Evolutionary conservation across 768 basidiomycete species (phyloP).

Genomic region (Thelephora aurantiotincta): DNA sequence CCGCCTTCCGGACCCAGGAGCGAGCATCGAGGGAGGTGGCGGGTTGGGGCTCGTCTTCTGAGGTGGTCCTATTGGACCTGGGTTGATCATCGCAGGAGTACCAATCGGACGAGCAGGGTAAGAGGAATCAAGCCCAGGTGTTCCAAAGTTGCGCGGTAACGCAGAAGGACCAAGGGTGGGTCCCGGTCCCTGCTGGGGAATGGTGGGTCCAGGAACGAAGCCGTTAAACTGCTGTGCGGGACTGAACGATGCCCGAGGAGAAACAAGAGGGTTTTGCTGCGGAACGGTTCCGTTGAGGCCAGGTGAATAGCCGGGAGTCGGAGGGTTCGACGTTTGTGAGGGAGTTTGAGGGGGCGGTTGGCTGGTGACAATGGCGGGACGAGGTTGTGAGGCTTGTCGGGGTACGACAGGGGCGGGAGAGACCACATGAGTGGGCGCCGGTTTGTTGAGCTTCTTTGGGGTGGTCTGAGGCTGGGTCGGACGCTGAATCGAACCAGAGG

Average conservation of each 20-base stretch:
- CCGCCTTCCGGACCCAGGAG: conserved; percentile 35
- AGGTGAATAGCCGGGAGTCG: conserved; percentile 35
- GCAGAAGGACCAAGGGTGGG: conserved; percentile 24
- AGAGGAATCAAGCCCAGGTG: not conserved
- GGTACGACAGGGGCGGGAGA: conserved; percentile 18
- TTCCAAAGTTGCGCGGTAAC: not conserved
- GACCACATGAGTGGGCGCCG: conserved; percentile 9
- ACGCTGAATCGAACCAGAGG: conserved; percentile 32
- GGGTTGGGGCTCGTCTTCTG: conserved; percentile 24
- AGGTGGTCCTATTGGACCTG: conserved; percentile 15
- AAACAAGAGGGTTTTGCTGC: conserved; percentile 25
- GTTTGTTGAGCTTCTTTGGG: conserved; percentile 51
- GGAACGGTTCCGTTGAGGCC: conserved; percentile 25
- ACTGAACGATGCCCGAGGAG: conserved; percentile 40
- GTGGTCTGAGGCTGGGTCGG: conserved; percentile 30
- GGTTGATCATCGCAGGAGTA: conserved; percentile 36
- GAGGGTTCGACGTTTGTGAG: conserved; percentile 28
- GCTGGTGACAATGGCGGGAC: conserved; percentile 18
- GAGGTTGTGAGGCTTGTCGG: conserved; percentile 22
- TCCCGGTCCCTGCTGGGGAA: conserved; percentile 28
- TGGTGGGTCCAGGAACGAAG: conserved; percentile 27
- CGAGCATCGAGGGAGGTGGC: conserved; percentile 22
- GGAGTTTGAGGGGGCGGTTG: conserved; percentile 37
- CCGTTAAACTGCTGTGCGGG: conserved; percentile 35
- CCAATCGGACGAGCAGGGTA: conserved; percentile 14